Evolutionary conservation across 805 yeast species (phyloP), one percentile per base, ranked within the genome.

Genomic region (Tanozyma kutaoensis): DNA sequence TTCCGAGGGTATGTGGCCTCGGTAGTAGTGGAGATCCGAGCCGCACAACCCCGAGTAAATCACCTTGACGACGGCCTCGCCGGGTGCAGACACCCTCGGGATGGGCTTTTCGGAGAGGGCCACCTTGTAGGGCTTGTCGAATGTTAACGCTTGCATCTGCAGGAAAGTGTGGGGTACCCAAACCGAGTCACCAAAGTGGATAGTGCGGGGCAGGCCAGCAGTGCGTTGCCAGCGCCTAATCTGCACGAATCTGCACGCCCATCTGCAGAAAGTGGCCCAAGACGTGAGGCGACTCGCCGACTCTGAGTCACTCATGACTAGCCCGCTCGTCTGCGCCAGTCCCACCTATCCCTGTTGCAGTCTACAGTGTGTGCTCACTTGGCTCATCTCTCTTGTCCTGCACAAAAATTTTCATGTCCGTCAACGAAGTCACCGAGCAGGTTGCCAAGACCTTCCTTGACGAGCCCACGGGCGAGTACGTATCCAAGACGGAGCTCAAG

Each of bases 391-490:
- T n/a, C n/a, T n/a, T n/a, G n/a, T n/a, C n/a, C n/a, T n/a, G n/a
- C n/a, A n/a, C n/a, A n/a, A n/a, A n/a, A n/a, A n/a, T n/a, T n/a
- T n/a, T n/a, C 17, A 15, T 15, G 17, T 15, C 65, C 31, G 75
- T 72, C 31, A 66, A 71, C 29, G 61, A 70, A 47, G 77, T 66
- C 28, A 54, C 93, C 28, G 95, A 85, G 46, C 72, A 66, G 38
- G 73, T 79, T 32, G 78, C 77, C 50, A 79, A 80, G 51, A 55
- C 73, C 25, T 77, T 78, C 55, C 65, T 88, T 41, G 98, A 88
- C 53, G 95, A 85, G 33, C 93, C 62, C 43, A 91, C 97, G 36
- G 97, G 97, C 26, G 98, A 88, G 61, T 80, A 73, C 58, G 95
- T 88, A 25, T 91, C 97, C 48, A 88, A 88, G 66, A 69, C 91